A percentile compares a stretch with the other conserved stretches of the same genome.
Evolutionary conservation across 805 yeast species (phyloP).

Genomic region (Starmerella powellii): DNA sequence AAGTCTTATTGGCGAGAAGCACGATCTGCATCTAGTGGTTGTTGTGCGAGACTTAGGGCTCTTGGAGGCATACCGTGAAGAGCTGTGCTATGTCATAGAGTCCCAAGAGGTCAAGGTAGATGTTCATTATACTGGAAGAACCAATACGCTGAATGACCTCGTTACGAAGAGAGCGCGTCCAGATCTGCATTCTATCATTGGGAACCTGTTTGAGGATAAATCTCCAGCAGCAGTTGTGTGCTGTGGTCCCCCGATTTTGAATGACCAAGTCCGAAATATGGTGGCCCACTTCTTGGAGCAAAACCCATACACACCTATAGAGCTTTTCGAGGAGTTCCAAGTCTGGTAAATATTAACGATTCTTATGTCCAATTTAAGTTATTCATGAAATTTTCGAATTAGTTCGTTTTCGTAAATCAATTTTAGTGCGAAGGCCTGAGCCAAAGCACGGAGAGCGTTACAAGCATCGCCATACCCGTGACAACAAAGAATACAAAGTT

Average conservation of each 20-base stretch:
- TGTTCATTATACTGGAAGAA: conserved; percentile 6
- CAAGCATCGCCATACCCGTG: background rate
- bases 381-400: background rate
- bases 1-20: background rate
- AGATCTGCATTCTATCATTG: conserved; percentile 24
- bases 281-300: conserved; percentile 30
- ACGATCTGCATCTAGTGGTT: conserved; percentile 2
- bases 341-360: too few relatives aligned
- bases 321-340: conserved; percentile 58
- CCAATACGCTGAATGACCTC: background rate
- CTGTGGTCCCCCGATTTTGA: conserved; percentile 54
- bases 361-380: background rate
- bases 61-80: conserved; percentile 5
- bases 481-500: conserved; percentile 6
- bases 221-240: conserved; percentile 39
- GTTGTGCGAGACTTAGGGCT: conserved; percentile 6
- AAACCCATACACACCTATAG: conserved; percentile 38
- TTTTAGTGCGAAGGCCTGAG: background rate
- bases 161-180: conserved; percentile 6
- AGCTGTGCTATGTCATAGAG: background rate
- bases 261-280: conserved; percentile 43
- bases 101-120: background rate
- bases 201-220: conserved; percentile 30
- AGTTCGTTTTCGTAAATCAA: background rate
- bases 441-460: conserved; percentile 1